These are phyloP conservation scores for Chlorella vulgaris DNA, from an alignment of 139 green algal species.

Conservation along the genomic window DNA sequence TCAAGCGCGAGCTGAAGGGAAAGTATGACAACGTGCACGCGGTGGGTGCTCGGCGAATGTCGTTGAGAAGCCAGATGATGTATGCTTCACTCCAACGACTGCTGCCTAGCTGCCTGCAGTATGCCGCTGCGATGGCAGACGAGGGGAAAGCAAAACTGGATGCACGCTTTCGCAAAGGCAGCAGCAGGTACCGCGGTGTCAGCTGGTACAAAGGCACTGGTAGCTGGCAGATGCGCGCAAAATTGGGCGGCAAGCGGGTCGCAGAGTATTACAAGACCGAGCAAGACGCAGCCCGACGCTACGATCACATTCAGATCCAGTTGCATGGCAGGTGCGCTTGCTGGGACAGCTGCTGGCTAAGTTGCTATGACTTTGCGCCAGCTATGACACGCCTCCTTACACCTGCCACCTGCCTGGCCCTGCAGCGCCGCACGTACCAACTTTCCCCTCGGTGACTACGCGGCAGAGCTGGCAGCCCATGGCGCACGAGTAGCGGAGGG, in stretches of 20 bases:
- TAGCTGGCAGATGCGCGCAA: neutral
- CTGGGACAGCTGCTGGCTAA: too few species aligned
- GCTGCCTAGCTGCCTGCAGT: too few species aligned
- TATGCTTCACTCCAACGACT: neutral
- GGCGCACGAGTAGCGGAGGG: conserved; percentile 4
- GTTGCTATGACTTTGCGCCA: too few species aligned
- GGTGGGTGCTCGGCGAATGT: neutral
- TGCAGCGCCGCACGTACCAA: conserved; percentile 7
- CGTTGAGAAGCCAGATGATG: neutral
- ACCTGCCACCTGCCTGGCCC: neutral
- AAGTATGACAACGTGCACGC: neutral
- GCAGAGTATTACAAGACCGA: neutral
- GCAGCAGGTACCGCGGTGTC: conserved; percentile 5
- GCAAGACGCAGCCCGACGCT: neutral
- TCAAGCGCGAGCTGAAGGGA: neutral
- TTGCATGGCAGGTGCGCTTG: neutral
- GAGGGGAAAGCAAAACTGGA: neutral
- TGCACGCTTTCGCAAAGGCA: neutral
- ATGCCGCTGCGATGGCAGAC: conserved; percentile 1
- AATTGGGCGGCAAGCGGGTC: neutral
- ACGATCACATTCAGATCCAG: neutral
- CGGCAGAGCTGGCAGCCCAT: neutral
- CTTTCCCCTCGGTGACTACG: conserved; percentile 9
- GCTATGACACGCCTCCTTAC: too few species aligned
- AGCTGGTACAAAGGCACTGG: neutral